Evolutionary conservation across 1,284 basidiomycete species (phyloP).

Genomic region (Malassezia dermatis): DNA sequence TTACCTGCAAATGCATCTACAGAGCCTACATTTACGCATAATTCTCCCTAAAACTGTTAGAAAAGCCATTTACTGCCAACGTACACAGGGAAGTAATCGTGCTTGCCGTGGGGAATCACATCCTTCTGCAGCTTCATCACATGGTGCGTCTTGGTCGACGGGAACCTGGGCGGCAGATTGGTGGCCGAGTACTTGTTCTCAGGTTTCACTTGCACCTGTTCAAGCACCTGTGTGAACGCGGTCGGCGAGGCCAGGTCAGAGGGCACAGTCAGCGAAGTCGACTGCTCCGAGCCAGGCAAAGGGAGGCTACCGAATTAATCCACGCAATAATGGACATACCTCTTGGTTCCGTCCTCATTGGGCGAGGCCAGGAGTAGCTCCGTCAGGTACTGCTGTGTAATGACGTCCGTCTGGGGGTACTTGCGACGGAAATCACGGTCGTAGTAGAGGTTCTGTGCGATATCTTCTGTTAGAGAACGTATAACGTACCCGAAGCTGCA

Average conservation of each 20-base stretch:
- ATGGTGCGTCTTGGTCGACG: slow-evolving; percentile 40
- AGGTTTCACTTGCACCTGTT: slow-evolving; percentile 31
- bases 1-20: not conserved
- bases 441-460: slow-evolving; percentile 57
- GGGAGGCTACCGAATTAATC: slow-evolving; percentile 1
- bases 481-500: slow-evolving; percentile 9
- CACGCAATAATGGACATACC: slow-evolving; percentile 18
- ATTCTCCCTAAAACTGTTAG: slow-evolving; percentile 21
- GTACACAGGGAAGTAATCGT: slow-evolving; percentile 42
- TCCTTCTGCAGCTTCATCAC: slow-evolving; percentile 42
- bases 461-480: slow-evolving; percentile 12
- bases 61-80: not conserved
- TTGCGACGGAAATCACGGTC: slow-evolving; percentile 84
- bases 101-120: slow-evolving; percentile 40
- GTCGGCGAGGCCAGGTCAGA: slow-evolving; percentile 37
- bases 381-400: slow-evolving; percentile 51
- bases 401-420: slow-evolving; percentile 63
- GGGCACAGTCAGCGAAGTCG: slow-evolving; percentile 38
- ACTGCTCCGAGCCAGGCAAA: slow-evolving; percentile 21
- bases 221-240: slow-evolving; percentile 45
- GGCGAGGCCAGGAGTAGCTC: slow-evolving; percentile 72
- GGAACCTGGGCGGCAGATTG: slow-evolving; percentile 41
- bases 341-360: slow-evolving; percentile 50
- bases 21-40: slow-evolving; percentile 14
- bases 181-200: slow-evolving; percentile 29